Evolutionary conservation across 257 asterid species (phyloP), one percentile per base, ranked within the genome.

Genomic region (Solanum boliviense): DNA sequence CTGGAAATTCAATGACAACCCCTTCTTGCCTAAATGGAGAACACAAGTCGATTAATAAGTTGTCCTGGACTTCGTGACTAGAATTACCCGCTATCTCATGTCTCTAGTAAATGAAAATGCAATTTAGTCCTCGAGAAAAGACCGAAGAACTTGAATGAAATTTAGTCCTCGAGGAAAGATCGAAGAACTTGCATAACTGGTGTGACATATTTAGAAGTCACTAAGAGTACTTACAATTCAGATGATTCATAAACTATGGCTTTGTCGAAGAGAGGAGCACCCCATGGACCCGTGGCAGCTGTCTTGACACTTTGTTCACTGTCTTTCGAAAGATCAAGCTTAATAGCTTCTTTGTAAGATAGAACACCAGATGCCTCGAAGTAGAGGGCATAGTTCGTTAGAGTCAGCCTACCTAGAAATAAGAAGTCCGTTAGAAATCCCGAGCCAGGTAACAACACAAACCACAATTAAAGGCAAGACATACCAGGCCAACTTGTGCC

Each of bases 191-290:
- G 13, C 0, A 0, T 41, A 27, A 46, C 39, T 9, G 29, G 68
- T 16, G 25, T 39, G 10, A 70, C 88, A 85, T 41, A 27, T 41
- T 68, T 34, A 44, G 41, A 68, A 6, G 23, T 52, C 78, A 84
- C 1, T 25, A 65, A 8, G 78, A 68, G 84, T 72, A 72, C 99
- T 95, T 92, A 97, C 99, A 97, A 58, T 73, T 94, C 95, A n/a
- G 95, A 91, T 25, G 98, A 95, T 89, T 95, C 95, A 46, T 91
- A 93, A 36, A 91, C 91, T 86, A 97, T 90, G 23, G 98, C 99
- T 89, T 97, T 97, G 91, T 97, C 98, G 4, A 92, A 97, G 68
- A 97, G 97, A 85, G 99, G 98, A 74, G 99, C 98, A 70, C 99
- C 99, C 98, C 98, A 97, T 9, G 98, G 99, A 62, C 99, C 99